Conservation (phyloP, 1,139 yeast genomes). For the Pichia terricola region DNA sequence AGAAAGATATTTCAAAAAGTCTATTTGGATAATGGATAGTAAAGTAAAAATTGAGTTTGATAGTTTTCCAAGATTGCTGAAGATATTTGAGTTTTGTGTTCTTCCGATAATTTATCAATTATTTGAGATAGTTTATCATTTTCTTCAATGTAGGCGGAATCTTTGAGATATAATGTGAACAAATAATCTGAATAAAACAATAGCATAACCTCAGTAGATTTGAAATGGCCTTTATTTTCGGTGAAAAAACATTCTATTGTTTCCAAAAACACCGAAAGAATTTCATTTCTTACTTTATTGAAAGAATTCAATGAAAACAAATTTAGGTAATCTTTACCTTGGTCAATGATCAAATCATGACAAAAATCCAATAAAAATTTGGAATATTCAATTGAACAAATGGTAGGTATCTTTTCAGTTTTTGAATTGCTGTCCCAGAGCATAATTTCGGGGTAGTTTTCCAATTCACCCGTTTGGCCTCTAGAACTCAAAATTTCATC, state of each 20-base stretch:
- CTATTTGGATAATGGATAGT: constrained; percentile 15
- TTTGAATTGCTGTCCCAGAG: constrained; percentile 10
- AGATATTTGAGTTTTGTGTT: constrained; percentile 1
- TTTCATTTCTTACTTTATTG: constrained; percentile 8
- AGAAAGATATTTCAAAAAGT: background rate
- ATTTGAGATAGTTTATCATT: constrained; percentile 2
- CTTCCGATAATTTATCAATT: constrained; percentile 6
- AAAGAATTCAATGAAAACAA: constrained; percentile 17
- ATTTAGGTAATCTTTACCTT: constrained; percentile 17
- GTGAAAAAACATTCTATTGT: background rate
- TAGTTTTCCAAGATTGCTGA: constrained; percentile 15
- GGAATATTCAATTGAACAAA: constrained; percentile 16
- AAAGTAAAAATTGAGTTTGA: constrained; percentile 17
- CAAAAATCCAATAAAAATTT: constrained; percentile 13
- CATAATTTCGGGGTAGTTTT: constrained; percentile 4
- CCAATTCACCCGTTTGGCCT: constrained; percentile 8
- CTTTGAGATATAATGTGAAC: constrained; percentile 13
- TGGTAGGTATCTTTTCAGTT: constrained; percentile 12
- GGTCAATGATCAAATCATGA: constrained; percentile 10
- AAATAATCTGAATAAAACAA: constrained; percentile 19
- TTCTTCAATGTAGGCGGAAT: background rate
- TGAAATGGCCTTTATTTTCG: background rate
- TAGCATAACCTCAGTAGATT: constrained; percentile 4
- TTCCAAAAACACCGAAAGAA: constrained; percentile 13
- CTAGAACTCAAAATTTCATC: background rate